Conservation (phyloP, 2,329 filamentous ascomycete species). For the Stachybotrys elegans region DNA sequence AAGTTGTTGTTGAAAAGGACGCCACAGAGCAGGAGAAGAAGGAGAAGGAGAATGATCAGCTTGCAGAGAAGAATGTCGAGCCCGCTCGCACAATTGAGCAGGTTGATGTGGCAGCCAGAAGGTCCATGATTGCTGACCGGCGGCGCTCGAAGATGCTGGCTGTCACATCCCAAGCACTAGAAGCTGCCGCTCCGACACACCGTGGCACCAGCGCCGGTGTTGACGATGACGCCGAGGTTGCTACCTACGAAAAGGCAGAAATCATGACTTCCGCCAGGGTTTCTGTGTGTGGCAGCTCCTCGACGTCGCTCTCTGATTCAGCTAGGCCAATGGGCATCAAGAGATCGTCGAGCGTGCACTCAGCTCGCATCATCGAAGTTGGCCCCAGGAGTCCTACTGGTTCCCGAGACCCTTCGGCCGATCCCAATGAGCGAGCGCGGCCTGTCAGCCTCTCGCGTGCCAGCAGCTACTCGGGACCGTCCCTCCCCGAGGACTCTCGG, state of each 20-base stretch:
- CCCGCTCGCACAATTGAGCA: slow-evolving; percentile 10
- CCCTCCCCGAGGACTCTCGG: slow-evolving; percentile 35
- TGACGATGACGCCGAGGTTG: slow-evolving; percentile 43
- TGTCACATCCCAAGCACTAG: no score
- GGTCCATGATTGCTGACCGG: no score
- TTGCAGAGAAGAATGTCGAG: no score
- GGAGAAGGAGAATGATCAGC: slow-evolving; percentile 3
- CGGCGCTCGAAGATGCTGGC: no score
- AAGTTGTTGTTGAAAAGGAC: neutral
- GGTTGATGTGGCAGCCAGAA: no score
- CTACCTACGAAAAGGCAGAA: slow-evolving; percentile 50
- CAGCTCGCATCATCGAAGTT: slow-evolving; percentile 55
- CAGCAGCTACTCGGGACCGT: slow-evolving; percentile 28
- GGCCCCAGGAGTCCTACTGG: slow-evolving; percentile 45
- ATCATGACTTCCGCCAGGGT: slow-evolving; percentile 53
- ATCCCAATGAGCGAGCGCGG: slow-evolving; percentile 37
- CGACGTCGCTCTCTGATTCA: slow-evolving; percentile 43
- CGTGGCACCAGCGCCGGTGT: no score
- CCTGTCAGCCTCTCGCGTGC: slow-evolving; percentile 34
- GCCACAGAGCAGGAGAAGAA: slow-evolving; percentile 6
- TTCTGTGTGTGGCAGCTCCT: slow-evolving; percentile 47
- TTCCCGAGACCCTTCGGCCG: slow-evolving; percentile 45
- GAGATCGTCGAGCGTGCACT: slow-evolving; percentile 44
- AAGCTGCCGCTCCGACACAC: no score
- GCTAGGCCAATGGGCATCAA: slow-evolving; percentile 32